Percentiles rank a stretch among this genome's conserved stretches.
Evolutionary conservation across 1,284 basidiomycete species (phyloP).

Genomic region (Schizophyllum amplum): DNA sequence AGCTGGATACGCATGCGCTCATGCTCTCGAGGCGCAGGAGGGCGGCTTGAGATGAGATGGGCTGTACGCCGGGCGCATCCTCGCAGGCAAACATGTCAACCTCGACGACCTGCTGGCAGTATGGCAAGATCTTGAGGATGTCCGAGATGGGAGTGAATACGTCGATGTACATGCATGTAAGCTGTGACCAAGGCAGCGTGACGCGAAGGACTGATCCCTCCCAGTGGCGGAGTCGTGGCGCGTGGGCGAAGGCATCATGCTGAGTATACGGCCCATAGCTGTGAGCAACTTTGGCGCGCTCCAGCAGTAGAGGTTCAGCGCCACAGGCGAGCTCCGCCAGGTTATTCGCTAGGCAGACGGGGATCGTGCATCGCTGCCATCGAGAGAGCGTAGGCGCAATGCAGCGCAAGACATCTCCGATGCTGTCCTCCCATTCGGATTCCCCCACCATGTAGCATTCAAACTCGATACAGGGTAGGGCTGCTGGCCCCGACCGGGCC

Average conservation of each 20-base stretch:
- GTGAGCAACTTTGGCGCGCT: background rate
- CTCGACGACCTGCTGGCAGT: background rate
- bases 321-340: background rate
- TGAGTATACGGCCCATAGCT: too few relatives aligned
- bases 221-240: background rate
- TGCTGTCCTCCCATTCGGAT: background rate
- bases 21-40: background rate
- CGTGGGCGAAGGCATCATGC: background rate
- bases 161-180: background rate
- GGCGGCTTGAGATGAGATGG: background rate
- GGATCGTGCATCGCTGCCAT: background rate
- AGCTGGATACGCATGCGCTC: background rate
- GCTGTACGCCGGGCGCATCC: background rate
- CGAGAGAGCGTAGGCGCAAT: background rate
- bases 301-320: background rate
- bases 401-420: background rate
- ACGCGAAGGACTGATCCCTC: background rate
- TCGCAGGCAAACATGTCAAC: background rate
- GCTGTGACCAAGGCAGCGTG: background rate
- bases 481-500: background rate
- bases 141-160: background rate
- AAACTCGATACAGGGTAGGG: background rate
- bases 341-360: background rate
- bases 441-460: background rate
- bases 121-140: background rate